phyloP scores from a whole-genome alignment of 495 filamentous ascomycete species.

The Chaetomium cochliodes region DNA sequence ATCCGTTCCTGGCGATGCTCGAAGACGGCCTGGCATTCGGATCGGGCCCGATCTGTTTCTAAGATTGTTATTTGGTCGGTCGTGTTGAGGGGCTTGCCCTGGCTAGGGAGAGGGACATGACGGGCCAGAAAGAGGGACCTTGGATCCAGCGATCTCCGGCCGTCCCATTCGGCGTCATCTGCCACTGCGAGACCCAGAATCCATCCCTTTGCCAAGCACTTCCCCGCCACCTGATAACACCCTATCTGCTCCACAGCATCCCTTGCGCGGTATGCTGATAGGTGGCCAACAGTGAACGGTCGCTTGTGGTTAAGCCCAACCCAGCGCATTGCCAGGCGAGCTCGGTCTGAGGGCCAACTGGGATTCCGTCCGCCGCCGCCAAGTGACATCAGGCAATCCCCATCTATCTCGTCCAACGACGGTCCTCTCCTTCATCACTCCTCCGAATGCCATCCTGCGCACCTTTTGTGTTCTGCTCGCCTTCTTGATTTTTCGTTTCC shows the following conservation, averaged over 20 bases:
- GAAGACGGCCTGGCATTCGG: no score
- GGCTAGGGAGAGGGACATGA: no score
- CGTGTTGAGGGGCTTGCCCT: neutral
- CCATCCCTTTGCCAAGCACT: constrained; percentile 1
- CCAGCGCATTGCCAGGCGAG: constrained; percentile 13
- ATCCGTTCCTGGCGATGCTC: neutral
- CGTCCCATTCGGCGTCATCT: constrained; percentile 5
- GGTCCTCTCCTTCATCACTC: neutral
- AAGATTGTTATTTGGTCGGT: neutral
- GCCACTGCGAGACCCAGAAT: neutral
- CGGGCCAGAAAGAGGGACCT: neutral
- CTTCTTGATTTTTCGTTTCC: neutral
- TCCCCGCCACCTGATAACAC: constrained; percentile 19
- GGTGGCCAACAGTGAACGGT: constrained; percentile 1
- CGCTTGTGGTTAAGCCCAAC: neutral
- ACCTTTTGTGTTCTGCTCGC: neutral
- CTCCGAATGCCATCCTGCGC: neutral
- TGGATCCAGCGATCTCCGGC: constrained; percentile 4
- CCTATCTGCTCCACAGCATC: neutral
- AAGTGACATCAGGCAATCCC: constrained; percentile 11
- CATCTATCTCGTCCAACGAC: neutral
- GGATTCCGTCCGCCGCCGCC: constrained; percentile 1
- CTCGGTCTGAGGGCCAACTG: constrained; percentile 5
- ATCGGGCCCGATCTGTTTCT: neutral
- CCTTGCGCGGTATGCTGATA: neutral